Evolutionary conservation across 2,329 filamentous ascomycete genomes (phyloP), one percentile per base, ranked within the genome.

Genomic region (Apiospora saccharicola): DNA sequence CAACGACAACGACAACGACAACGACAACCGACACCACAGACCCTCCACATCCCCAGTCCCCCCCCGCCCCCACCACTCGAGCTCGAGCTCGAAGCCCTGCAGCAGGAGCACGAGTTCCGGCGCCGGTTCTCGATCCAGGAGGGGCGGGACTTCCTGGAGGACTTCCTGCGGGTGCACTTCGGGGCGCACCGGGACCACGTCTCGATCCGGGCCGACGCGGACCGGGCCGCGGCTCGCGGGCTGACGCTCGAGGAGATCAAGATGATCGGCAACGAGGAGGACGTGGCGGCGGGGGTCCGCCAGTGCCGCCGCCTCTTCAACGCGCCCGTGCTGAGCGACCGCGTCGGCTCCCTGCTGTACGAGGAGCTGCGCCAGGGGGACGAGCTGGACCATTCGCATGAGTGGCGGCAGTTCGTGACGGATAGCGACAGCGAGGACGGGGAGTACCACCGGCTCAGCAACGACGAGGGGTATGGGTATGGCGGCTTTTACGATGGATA

Each of bases 191-290:
- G 73, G 16, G 71, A 75, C 49, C 68, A 71, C 10, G 73, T 77
- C 53, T 70, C 68, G 22, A 70, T 77, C 34, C 69, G 46, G 44
- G 44, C 16, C 30, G 24, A 49, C 70, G 37, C 37, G 37, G 37
- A n/a, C n/a, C n/a, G n/a, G n/a, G n/a, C 37, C 37, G 6, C 37
- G 64, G 43, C 57, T 41, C 30, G 69, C n/a, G 26, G 26, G 26
- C 26, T 30, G 30, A 77, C 74, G 10, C 70, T 77, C 41, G 75
- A 74, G n/a, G 72, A 77, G 70, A 75, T 77, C 70, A 73, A 73
- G 69, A 74, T 76, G 73, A 77, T 77, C 68, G 75, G 75, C 43
- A 77, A 77, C 67, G 75, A 77, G 64, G 57, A 70, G 19, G 68
- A 71, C 73, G 19, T 71, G 47, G 49, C 43, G 5, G 19, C 8